Conservation (phyloP, 352 stramenopile species). For the Phytophthora syringae region DNA sequence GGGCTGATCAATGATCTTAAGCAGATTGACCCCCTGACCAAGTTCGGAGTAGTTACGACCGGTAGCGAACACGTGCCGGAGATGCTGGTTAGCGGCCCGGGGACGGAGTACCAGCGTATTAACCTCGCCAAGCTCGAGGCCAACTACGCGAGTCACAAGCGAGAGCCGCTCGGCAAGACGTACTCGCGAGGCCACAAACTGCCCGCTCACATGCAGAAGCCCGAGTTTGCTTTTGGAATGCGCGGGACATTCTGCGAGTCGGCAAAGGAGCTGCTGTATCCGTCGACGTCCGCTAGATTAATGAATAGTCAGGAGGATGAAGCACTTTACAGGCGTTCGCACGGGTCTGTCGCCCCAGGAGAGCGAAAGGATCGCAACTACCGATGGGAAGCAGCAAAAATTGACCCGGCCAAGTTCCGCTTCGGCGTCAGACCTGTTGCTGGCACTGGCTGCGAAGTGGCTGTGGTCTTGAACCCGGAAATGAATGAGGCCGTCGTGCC, state of each 20-base stretch:
- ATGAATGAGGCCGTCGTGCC: constrained; percentile 62
- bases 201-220: constrained; percentile 54
- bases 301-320: constrained; percentile 70
- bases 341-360: constrained; percentile 78
- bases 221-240: constrained; percentile 73
- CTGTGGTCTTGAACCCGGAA: constrained; percentile 69
- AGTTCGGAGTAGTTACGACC: constrained; percentile 73
- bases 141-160: constrained; percentile 82
- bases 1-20: constrained; percentile 86
- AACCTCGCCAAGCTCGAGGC: constrained; percentile 73
- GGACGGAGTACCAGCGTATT: constrained; percentile 72
- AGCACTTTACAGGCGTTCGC: constrained; percentile 78
- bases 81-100: constrained; percentile 51
- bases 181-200: constrained; percentile 75
- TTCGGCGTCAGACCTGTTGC: constrained; percentile 62
- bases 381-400: constrained; percentile 68
- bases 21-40: constrained; percentile 59
- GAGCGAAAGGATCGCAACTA: constrained; percentile 91
- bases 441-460: constrained; percentile 50
- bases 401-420: constrained; percentile 72
- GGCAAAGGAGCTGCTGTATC: constrained; percentile 87
- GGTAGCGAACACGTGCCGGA: constrained; percentile 74
- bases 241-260: constrained; percentile 77
- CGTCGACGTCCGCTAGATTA: constrained; percentile 39
- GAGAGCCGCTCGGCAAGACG: constrained; percentile 78